Conservation (phyloP, 208 protist species). For the Trypanosoma mega region DNA sequence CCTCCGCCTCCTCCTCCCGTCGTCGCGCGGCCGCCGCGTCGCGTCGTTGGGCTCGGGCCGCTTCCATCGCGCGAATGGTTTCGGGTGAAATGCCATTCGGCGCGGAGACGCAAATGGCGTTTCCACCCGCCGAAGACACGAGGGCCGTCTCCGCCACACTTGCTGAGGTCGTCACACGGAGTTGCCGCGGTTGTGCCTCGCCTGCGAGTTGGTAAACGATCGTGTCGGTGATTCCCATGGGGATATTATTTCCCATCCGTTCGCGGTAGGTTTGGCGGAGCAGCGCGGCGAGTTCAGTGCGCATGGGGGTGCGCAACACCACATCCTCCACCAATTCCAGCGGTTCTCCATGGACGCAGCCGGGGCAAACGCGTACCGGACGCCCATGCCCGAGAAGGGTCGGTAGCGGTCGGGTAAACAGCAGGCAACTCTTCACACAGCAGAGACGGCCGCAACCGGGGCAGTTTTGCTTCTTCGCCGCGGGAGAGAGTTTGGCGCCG, state of each 20-base stretch:
- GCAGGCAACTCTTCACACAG: constrained; percentile 54
- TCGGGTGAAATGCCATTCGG: constrained; percentile 43
- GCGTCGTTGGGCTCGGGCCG: constrained; percentile 50
- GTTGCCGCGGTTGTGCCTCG: constrained; percentile 11
- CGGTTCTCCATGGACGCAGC: constrained; percentile 55
- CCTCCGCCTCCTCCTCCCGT: constrained; percentile 48
- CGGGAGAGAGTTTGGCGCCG: constrained; percentile 26
- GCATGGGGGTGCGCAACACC: constrained; percentile 54
- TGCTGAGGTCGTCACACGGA: constrained; percentile 2
- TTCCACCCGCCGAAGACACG: not conserved
- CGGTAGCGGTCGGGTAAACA: constrained; percentile 51
- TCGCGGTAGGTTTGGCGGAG: constrained; percentile 54
- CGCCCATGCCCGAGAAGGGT: constrained; percentile 32
- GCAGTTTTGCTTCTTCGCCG: constrained; percentile 62
- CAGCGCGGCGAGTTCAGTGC: constrained; percentile 65
- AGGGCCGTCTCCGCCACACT: constrained; percentile 19
- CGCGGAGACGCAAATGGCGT: constrained; percentile 22
- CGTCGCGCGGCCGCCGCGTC: constrained; percentile 40
- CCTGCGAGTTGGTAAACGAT: constrained; percentile 25
- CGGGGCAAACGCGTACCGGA: constrained; percentile 44
- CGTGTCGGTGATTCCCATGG: constrained; percentile 31
- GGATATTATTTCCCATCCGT: constrained; percentile 60
- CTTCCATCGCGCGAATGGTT: constrained; percentile 43
- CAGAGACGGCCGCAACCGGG: constrained; percentile 67
- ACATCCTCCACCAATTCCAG: constrained; percentile 69